Conservation (phyloP, 208 protist species). For the Crithidia mellificae region DNA sequence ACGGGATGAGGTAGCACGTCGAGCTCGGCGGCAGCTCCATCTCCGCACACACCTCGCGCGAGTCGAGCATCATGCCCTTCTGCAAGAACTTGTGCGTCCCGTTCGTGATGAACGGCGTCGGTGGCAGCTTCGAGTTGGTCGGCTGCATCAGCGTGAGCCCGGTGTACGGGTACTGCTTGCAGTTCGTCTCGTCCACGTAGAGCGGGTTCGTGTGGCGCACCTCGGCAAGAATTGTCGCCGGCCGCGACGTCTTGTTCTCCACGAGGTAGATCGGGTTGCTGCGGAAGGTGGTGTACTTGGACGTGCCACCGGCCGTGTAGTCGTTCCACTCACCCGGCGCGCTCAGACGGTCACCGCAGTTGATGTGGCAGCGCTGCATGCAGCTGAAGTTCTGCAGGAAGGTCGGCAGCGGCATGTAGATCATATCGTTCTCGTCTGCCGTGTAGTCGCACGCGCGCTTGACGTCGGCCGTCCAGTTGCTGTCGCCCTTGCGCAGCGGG, state of each 20-base stretch:
- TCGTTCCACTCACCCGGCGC: conserved; percentile 71
- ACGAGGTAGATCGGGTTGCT: conserved; percentile 86
- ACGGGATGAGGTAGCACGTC: conserved; percentile 82
- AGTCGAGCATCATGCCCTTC: conserved; percentile 83
- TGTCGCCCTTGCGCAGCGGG: conserved; percentile 43
- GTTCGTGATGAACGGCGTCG: conserved; percentile 72
- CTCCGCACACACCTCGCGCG: conserved; percentile 75
- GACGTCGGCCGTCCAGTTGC: conserved; percentile 55
- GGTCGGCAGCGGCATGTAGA: conserved; percentile 66
- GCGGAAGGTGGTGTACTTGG: conserved; percentile 86
- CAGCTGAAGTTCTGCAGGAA: conserved; percentile 83
- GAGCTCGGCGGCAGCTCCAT: conserved; percentile 77
- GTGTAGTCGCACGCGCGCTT: conserved; percentile 49
- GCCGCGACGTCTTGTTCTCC: conserved; percentile 73
- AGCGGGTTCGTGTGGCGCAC: conserved; percentile 56
- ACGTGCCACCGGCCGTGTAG: conserved; percentile 63
- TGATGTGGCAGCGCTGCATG: conserved; percentile 86
- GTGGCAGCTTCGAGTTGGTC: conserved; percentile 55
- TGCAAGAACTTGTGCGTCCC: conserved; percentile 74
- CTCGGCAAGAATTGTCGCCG: conserved; percentile 71
- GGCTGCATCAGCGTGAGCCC: conserved; percentile 79
- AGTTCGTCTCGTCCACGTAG: conserved; percentile 57
- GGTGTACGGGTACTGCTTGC: conserved; percentile 81
- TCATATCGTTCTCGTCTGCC: conserved; percentile 42
- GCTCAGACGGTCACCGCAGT: conserved; percentile 81